Evolutionary conservation across 1,284 basidiomycete genomes (phyloP).

Genomic region (Trichosporon sp.): DNA sequence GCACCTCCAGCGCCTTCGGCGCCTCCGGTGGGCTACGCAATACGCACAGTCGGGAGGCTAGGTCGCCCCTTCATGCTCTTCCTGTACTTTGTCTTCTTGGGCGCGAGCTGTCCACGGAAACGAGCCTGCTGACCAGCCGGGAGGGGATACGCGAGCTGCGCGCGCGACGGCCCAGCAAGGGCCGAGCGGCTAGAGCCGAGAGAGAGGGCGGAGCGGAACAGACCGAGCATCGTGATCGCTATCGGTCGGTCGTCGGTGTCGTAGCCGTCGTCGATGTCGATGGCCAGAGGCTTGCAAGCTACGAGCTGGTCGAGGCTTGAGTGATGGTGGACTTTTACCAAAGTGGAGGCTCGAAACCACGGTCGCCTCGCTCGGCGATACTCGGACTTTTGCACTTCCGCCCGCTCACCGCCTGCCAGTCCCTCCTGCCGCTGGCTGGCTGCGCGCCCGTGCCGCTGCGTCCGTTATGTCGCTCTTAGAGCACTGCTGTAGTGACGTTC

Average conservation of each 20-base stretch:
- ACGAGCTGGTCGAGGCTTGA: neutral
- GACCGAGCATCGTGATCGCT: slow-evolving; percentile 22
- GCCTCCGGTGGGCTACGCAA: too few species aligned
- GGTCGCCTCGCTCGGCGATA: slow-evolving; percentile 9
- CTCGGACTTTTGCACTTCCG: slow-evolving; percentile 10
- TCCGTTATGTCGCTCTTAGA: neutral
- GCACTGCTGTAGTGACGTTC: neutral
- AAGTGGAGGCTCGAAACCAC: neutral
- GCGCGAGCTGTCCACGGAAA: slow-evolving; percentile 64
- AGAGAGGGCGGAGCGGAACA: slow-evolving; percentile 13
- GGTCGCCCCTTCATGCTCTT: slow-evolving; percentile 84
- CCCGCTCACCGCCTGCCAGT: neutral
- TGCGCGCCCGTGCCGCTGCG: neutral
- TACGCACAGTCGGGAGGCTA: slow-evolving; percentile 47
- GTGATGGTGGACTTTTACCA: neutral
- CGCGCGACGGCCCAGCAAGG: slow-evolving; percentile 5
- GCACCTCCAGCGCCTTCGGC: too few species aligned
- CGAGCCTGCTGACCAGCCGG: slow-evolving; percentile 38
- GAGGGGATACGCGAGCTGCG: neutral
- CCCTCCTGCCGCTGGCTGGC: neutral
- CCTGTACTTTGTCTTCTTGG: slow-evolving; percentile 70
- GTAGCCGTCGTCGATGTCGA: neutral
- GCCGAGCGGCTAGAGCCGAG: slow-evolving; percentile 15
- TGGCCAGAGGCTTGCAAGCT: too few species aligned
- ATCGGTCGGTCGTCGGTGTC: neutral